phyloP scores from a whole-genome alignment of 1,284 basidiomycete genomes.

The Leccinum fallax region DNA sequence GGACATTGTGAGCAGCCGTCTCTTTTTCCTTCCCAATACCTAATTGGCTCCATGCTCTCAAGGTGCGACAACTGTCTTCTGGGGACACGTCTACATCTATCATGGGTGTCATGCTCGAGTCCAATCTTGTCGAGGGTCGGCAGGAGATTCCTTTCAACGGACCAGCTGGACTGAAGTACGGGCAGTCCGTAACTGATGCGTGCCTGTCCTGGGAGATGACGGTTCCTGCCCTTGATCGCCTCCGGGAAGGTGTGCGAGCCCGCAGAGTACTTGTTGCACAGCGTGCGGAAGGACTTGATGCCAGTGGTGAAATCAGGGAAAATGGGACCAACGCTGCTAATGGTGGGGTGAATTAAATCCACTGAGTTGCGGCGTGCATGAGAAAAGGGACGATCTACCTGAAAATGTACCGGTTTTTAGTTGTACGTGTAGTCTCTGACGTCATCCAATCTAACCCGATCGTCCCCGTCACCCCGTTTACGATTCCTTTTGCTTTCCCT shows the following conservation, averaged over 20 bases:
- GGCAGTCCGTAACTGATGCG: constrained; percentile 88
- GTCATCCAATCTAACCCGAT: constrained; percentile 4
- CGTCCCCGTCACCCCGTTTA: too few relatives aligned
- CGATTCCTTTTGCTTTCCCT: neutral
- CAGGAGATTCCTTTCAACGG: constrained; percentile 86
- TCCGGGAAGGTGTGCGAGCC: constrained; percentile 79
- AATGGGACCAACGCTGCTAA: constrained; percentile 6
- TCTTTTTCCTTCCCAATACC: neutral
- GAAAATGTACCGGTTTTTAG: neutral
- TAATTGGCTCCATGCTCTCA: neutral
- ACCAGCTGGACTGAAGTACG: constrained; percentile 79
- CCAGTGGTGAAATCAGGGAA: constrained; percentile 7
- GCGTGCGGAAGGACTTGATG: constrained; percentile 24
- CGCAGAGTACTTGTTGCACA: constrained; percentile 58
- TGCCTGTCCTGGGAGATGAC: constrained; percentile 92
- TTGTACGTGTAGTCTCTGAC: constrained; percentile 1
- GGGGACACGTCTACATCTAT: constrained; percentile 76
- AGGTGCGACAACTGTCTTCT: constrained; percentile 74
- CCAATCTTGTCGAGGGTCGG: constrained; percentile 87
- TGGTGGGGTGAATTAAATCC: constrained; percentile 5
- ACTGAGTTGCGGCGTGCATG: constrained; percentile 1
- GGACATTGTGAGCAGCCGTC: constrained; percentile 65
- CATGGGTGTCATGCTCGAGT: constrained; percentile 98
- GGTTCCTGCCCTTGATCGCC: constrained; percentile 74
- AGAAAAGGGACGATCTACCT: neutral